These are phyloP conservation scores for Raphanus hybrid DNA, from an alignment of 441 rosid species.

Conservation along the genomic window DNA sequence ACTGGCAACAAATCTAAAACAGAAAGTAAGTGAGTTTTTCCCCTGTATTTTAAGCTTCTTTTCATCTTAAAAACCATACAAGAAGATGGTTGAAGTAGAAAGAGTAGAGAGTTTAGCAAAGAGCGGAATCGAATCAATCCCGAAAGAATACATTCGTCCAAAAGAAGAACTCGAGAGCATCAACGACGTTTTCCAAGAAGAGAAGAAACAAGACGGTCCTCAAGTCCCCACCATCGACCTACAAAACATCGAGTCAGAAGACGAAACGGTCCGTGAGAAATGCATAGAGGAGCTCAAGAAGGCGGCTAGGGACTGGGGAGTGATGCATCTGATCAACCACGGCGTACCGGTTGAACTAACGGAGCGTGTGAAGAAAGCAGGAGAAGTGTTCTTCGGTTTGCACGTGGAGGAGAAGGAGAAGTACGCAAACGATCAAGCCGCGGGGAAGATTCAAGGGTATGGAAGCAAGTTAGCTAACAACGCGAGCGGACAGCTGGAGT, in stretches of 20 bases:
- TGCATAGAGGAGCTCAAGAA: slow-evolving; percentile 56
- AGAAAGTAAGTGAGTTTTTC: too few species aligned
- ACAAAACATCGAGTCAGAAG: slow-evolving; percentile 59
- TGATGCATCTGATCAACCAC: slow-evolving; percentile 90
- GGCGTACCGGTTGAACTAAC: slow-evolving; percentile 64
- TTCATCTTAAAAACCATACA: too few species aligned
- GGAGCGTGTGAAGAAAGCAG: slow-evolving; percentile 67
- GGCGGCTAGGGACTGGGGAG: slow-evolving; percentile 84
- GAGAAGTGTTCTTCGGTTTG: slow-evolving; percentile 62
- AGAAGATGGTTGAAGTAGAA: slow-evolving; percentile 32
- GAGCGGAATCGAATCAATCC: slow-evolving; percentile 78
- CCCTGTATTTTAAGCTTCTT: too few species aligned
- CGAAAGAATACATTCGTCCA: slow-evolving; percentile 73
- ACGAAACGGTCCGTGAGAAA: slow-evolving; percentile 49
- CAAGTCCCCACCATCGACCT: slow-evolving; percentile 82
- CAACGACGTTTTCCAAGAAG: slow-evolving; percentile 72
- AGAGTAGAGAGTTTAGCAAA: slow-evolving; percentile 75
- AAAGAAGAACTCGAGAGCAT: slow-evolving; percentile 74
- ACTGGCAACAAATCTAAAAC: too few species aligned
- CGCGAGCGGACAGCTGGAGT: slow-evolving; percentile 82
- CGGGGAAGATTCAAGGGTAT: slow-evolving; percentile 84
- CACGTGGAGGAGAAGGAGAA: slow-evolving; percentile 84
- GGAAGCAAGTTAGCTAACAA: slow-evolving; percentile 94
- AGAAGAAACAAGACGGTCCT: slow-evolving; percentile 72
- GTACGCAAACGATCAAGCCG: slow-evolving; percentile 77